Evolutionary conservation across 768 basidiomycete species (phyloP).

Genomic region (Naganishia vaughanmartiniae): DNA sequence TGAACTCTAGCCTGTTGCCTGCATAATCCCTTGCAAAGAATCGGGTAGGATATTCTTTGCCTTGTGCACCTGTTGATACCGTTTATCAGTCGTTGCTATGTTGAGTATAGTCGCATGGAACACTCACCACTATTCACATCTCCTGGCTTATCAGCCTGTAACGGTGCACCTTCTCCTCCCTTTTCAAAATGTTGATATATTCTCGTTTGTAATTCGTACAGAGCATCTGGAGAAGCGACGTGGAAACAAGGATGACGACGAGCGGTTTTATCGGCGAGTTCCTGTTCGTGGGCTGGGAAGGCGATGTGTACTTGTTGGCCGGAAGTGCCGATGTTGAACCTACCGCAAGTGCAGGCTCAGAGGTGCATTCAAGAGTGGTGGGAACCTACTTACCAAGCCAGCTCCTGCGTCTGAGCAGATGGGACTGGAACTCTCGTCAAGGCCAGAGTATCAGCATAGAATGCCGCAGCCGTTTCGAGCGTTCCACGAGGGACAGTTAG

Average conservation of each 20-base stretch:
- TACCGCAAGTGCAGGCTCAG: neutral
- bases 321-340: constrained; percentile 30
- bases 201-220: constrained; percentile 39
- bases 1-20: constrained; percentile 47
- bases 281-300: constrained; percentile 21
- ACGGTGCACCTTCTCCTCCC: constrained; percentile 35
- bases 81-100: neutral
- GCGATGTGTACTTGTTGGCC: constrained; percentile 35
- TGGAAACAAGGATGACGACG: constrained; percentile 45
- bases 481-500: constrained; percentile 42
- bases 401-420: constrained; percentile 35
- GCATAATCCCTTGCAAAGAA: constrained; percentile 50
- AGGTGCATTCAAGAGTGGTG: neutral
- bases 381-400: constrained; percentile 39
- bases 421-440: constrained; percentile 46
- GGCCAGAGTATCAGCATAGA: constrained; percentile 45
- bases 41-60: constrained; percentile 45
- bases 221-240: constrained; percentile 34
- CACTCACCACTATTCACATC: constrained; percentile 42
- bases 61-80: constrained; percentile 31
- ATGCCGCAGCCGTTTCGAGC: constrained; percentile 45
- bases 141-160: constrained; percentile 43
- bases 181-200: constrained; percentile 42
- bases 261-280: constrained; percentile 22
- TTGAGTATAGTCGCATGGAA: too few species aligned